Conservation (phyloP, 306 rosid species). For the Acacia melanoxylon region DNA sequence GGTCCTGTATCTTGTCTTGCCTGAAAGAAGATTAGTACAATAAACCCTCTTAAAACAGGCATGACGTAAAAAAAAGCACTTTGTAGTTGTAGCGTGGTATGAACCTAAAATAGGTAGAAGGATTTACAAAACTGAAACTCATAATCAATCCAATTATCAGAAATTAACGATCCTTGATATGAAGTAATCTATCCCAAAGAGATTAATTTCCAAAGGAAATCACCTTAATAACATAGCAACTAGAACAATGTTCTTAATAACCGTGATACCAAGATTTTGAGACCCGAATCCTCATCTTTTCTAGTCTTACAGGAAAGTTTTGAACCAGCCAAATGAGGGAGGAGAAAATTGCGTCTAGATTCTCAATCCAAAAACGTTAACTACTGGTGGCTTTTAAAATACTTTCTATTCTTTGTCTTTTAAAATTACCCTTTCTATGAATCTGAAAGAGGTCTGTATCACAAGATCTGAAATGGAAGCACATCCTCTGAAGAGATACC, state of each 20-base stretch:
- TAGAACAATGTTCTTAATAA: background rate
- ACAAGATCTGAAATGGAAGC: background rate
- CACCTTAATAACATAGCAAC: background rate
- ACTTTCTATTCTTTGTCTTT: background rate
- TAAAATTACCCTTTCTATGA: background rate
- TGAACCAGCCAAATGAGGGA: background rate
- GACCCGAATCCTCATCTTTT: background rate
- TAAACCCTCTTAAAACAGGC: background rate
- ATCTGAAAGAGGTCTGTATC: background rate
- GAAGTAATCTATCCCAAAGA: background rate
- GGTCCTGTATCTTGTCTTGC: background rate
- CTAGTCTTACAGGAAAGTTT: background rate
- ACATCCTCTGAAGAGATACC: background rate
- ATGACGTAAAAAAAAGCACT: background rate
- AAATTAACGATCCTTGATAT: background rate
- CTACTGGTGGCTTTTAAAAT: background rate
- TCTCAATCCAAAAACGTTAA: background rate
- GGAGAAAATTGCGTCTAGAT: background rate
- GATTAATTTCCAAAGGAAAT: background rate
- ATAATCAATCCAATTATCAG: background rate
- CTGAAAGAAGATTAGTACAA: background rate
- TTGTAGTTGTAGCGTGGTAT: background rate
- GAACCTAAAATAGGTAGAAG: background rate
- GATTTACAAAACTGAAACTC: background rate
- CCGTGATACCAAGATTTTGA: background rate